Evolutionary conservation across 129 eudicot species (phyloP), one percentile per base, ranked within the genome.

Genomic region (Scalesia atractyloides): DNA sequence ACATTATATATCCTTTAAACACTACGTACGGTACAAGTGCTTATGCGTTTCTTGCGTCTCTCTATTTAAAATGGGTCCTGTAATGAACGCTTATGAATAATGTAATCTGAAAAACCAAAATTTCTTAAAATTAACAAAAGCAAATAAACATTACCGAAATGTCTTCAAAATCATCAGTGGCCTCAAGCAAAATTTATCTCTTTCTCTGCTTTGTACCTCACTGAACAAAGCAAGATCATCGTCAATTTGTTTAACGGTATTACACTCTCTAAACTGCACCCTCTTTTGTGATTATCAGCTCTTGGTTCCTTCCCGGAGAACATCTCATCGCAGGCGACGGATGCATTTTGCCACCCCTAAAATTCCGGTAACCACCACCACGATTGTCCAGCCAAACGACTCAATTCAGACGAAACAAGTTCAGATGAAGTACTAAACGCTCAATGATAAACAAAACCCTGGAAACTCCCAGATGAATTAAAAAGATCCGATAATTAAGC

Each of bases 171-270:
- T 76, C 81, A 24, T 92, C 95, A 37, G 66, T 69, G 2, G 92
- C 71, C 73, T 87, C 86, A 39, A 93, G 90, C 80, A 88, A 84
- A 81, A 88, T 69, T 76, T 81, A 46, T 91, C 96, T 47, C 67
- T 83, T 73, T 91, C 97, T 76, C 75, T 88, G 78, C 69, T 86
- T 80, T 86, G 97, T 79, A 86, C 87, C 77, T 88, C 97, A 24
- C 83, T 91, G 73, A 91, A 91, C 48, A 91, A 79, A 20, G 88
- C 87, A 74, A 91, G 96, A 81, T 91, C 96, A 66, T 91, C 97
- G 7, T 91, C 97, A 69, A 80, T 88, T 22, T 82, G 90, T 62
- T 70, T 84, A 72, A 63, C 20, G 69, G 72, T 24, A 86, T 61
- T 50, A 90, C 86, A 71, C 88, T 76, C 84, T 86, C 97, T 48